phyloP scores from a whole-genome alignment of 306 rosid genomes.

The Hippophae gyantsensis region DNA sequence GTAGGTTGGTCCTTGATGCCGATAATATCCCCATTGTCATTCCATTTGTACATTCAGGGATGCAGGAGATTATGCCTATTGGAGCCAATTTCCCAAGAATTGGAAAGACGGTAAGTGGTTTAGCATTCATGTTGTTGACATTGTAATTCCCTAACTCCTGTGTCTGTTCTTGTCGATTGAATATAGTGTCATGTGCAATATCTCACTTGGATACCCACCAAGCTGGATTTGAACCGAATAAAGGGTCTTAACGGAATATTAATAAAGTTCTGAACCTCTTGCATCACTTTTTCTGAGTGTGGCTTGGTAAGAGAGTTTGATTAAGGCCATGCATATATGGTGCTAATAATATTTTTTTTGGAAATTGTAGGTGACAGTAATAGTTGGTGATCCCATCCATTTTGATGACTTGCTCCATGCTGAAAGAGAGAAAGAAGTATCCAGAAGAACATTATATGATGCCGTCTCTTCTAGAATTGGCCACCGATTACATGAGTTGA shows the following conservation, averaged over 20 bases:
- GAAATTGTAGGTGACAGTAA: constrained; percentile 59
- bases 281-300: too few species aligned
- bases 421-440: constrained; percentile 34
- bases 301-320: not conserved
- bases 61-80: constrained; percentile 96
- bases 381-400: constrained; percentile 82
- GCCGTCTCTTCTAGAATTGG: constrained; percentile 69
- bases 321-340: not conserved
- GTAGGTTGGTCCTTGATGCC: constrained; percentile 74
- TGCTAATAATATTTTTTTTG: not conserved
- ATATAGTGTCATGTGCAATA: too few species aligned
- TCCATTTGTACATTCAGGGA: constrained; percentile 91
- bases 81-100: constrained; percentile 83
- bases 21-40: constrained; percentile 67
- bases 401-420: constrained; percentile 58
- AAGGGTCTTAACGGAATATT: too few species aligned
- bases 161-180: too few species aligned
- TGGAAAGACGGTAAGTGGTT: constrained; percentile 61
- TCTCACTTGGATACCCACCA: too few species aligned
- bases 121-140: not conserved
- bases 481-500: constrained; percentile 47
- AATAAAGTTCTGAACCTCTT: too few species aligned
- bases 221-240: too few species aligned
- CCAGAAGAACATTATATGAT: constrained; percentile 55
- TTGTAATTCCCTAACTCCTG: not conserved